These are phyloP conservation scores for Exophiala lecanii-corni DNA, from an alignment of 2,329 filamentous ascomycete genomes.

Conservation along the genomic window DNA sequence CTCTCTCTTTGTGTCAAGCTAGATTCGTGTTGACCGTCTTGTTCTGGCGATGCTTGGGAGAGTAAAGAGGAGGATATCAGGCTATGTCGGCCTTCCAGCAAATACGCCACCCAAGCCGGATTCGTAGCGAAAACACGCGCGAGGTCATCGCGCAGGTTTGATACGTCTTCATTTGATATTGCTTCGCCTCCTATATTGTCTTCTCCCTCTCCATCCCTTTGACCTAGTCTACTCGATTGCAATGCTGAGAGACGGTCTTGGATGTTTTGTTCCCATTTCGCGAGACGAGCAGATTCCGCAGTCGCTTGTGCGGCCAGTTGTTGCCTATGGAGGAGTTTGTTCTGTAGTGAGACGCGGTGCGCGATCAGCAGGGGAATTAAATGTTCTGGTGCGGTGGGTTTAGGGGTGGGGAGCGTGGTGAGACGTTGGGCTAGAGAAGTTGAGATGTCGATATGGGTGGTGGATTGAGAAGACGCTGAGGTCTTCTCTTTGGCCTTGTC, in stretches of 20 bases:
- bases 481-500: too few relatives aligned
- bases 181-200: neutral
- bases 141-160: neutral
- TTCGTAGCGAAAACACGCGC: neutral
- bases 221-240: neutral
- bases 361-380: conserved; percentile 66
- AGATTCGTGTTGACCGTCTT: too few relatives aligned
- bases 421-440: neutral
- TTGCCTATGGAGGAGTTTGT: conserved; percentile 26
- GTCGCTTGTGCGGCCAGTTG: conserved; percentile 3
- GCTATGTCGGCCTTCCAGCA: too few relatives aligned
- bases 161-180: neutral
- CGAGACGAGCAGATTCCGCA: too few relatives aligned
- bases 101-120: neutral
- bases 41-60: too few relatives aligned
- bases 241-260: neutral
- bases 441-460: conserved; percentile 1
- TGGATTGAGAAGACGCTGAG: conserved; percentile 1
- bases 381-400: conserved; percentile 31
- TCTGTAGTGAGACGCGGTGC: conserved; percentile 61
- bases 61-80: too few relatives aligned
- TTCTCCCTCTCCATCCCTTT: too few relatives aligned
- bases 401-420: conserved; percentile 5
- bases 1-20: too few relatives aligned
- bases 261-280: neutral